Evolutionary conservation across 2,329 filamentous ascomycete genomes (phyloP), one percentile per base, ranked within the genome.

Genomic region (Fusarium brevicatenulatum): DNA sequence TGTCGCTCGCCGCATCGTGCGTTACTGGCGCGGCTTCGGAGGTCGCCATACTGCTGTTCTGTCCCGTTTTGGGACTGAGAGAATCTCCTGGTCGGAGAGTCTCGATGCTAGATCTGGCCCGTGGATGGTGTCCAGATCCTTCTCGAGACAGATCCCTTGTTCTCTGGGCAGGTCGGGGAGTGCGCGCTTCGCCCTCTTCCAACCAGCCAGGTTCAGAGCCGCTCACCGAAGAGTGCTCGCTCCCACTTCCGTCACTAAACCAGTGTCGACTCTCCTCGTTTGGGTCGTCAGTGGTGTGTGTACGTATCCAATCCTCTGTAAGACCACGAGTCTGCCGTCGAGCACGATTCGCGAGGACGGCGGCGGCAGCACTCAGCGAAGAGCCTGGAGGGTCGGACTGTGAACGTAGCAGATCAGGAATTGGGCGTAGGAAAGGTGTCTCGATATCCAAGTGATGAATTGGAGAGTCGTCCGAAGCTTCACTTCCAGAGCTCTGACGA

Each of bases 291-390:
- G 91, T 88, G n/a, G 93, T 91, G 78, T 95, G 94, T 70, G 93
- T 92, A 68, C 93, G 92, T 74, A 96, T 94, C 93, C 93, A 95
- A 84, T 95, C 92, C 81, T 95, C 92, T 1, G 92, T 94, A 60
- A 95, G 87, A 66, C 91, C 90, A 73, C 86, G 85, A 21, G 86
- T 84, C 63, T 88, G 85, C 79, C 90, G 84, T 78, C 90, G 83
- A 54, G 86, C 90, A 73, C 90, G 87, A 76, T 91, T 91, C 53
- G 88, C 89, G 70, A 92, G 87, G 30, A 91, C 89, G 15, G 89
- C 87, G 34, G 89, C 90, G 13, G 89, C 88, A 30, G 89, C 89
- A 76, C 84, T 89, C 58, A 85, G 63, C 69, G 81, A 72, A 44
- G 79, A 66, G 43, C 60, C 69, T 58, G 78, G 78, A 30, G 77